Percentiles rank a stretch among this genome's conserved stretches.
Conservation (phyloP, 2,329 filamentous ascomycete species). For the Aspergillus nomiae region DNA sequence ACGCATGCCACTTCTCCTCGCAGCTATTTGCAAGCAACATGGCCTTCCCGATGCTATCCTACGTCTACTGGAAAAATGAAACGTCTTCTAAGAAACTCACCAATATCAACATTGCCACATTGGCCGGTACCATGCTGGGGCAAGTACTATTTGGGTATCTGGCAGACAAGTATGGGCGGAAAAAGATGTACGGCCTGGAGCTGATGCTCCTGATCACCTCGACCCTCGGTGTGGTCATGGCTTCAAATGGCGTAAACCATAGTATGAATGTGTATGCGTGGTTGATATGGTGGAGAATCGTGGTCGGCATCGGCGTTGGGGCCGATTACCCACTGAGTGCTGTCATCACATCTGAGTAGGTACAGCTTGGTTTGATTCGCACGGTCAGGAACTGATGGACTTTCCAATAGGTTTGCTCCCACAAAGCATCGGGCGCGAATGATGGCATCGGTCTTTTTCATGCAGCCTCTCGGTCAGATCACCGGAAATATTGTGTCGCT, state of each 20-base stretch:
- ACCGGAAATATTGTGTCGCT: conserved; percentile 65
- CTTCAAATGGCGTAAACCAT: conserved; percentile 44
- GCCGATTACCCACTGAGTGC: conserved; percentile 69
- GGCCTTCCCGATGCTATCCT: conserved; percentile 51
- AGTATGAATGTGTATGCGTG: conserved; percentile 49
- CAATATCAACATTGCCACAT: conserved; percentile 50
- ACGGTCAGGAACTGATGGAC: not conserved
- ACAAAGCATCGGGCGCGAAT: conserved; percentile 67
- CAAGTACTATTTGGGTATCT: conserved; percentile 51
- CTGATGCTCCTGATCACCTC: conserved; percentile 50
- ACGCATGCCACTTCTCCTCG: not conserved
- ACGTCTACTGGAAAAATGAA: conserved; percentile 50
- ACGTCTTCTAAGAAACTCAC: conserved; percentile 37
- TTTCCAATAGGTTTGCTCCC: conserved; percentile 45
- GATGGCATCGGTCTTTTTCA: conserved; percentile 68
- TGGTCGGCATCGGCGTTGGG: conserved; percentile 60
- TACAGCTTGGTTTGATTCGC: conserved; percentile 2
- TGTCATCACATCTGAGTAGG: conserved; percentile 68
- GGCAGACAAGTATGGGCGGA: conserved; percentile 51
- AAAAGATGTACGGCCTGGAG: conserved; percentile 55
- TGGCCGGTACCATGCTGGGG: conserved; percentile 50
- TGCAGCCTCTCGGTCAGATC: conserved; percentile 69
- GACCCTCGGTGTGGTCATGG: conserved; percentile 51
- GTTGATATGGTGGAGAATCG: conserved; percentile 51
- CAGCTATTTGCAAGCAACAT: conserved; percentile 54